Evolutionary conservation across 176 grass and related monocot species (phyloP).

Genomic region (Aegilops umbellulata): DNA sequence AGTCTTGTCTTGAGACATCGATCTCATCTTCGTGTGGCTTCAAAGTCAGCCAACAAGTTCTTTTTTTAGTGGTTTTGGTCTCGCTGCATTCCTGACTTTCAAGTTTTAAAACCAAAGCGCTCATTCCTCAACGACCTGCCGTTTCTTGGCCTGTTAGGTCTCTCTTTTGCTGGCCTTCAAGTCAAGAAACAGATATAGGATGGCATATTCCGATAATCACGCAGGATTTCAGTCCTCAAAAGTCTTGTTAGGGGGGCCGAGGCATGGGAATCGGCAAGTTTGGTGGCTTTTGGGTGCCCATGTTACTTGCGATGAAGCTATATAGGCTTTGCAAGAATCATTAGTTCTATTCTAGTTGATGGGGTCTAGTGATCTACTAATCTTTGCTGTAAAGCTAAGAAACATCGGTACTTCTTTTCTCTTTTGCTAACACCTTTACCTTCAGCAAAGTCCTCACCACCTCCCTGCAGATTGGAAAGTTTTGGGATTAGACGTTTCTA

Average conservation of each 20-base stretch:
- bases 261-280: slow-evolving; percentile 30
- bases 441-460: neutral
- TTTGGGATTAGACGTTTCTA: slow-evolving; percentile 17
- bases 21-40: neutral
- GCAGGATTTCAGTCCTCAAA: neutral
- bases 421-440: neutral
- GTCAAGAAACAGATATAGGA: slow-evolving; percentile 15
- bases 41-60: no score
- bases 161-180: slow-evolving; percentile 35
- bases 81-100: neutral
- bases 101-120: neutral
- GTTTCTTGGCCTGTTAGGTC: slow-evolving; percentile 11
- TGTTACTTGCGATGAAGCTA: slow-evolving; percentile 5
- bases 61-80: no score
- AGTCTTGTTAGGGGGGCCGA: neutral
- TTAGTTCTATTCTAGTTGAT: slow-evolving; percentile 29
- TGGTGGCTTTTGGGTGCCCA: slow-evolving; percentile 13
- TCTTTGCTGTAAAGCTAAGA: slow-evolving; percentile 50
- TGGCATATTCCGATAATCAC: neutral
- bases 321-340: slow-evolving; percentile 16
- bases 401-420: slow-evolving; percentile 38
- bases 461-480: neutral
- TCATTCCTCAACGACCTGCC: neutral
- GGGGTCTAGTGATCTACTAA: slow-evolving; percentile 31
- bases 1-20: neutral